Percentiles rank a stretch among this genome's conserved stretches.
These are phyloP conservation scores for Talaromyces sp. DNA, from an alignment of 2,329 filamentous ascomycete species.

Conservation along the genomic window DNA sequence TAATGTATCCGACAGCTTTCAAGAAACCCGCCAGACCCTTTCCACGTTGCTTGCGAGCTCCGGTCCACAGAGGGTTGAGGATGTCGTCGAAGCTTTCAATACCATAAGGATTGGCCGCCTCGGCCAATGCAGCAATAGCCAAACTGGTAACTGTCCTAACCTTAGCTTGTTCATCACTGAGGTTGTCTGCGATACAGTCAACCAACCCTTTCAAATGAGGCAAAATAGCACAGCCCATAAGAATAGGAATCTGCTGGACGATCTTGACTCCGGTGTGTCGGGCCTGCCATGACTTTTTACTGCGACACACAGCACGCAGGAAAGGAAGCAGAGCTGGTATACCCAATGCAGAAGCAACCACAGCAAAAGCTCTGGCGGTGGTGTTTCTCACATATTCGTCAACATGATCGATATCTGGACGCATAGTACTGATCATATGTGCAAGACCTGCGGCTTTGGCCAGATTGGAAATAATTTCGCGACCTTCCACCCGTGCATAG, in stretches of 20 bases:
- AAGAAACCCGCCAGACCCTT: constrained; percentile 94
- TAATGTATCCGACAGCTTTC: constrained; percentile 97
- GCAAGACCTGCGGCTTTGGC: constrained; percentile 94
- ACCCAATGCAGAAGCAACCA: constrained; percentile 91
- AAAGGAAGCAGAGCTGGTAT: constrained; percentile 95
- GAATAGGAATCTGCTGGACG: constrained; percentile 95
- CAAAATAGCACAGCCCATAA: constrained; percentile 96
- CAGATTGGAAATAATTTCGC: constrained; percentile 97
- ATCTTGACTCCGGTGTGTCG: constrained; percentile 98
- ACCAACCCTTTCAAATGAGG: constrained; percentile 95
- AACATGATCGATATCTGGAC: constrained; percentile 96
- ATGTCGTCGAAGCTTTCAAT: constrained; percentile 99
- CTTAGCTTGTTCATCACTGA: constrained; percentile 97
- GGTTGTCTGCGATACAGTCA: constrained; percentile 91
- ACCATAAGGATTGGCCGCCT: constrained; percentile 96
- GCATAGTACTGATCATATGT: constrained; percentile 99
- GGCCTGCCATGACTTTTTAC: constrained; percentile 99
- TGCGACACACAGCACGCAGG: constrained; percentile 89
- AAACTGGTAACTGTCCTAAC: constrained; percentile 94
- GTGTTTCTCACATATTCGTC: constrained; percentile 99
- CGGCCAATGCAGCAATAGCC: constrained; percentile 89
- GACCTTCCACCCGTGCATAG: constrained; percentile 95
- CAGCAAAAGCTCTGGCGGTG: constrained; percentile 92
- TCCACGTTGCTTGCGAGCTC: constrained; percentile 90
- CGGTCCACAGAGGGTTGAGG: constrained; percentile 94